These are phyloP conservation scores for Kwoniella bestiolae DNA, from an alignment of 768 basidiomycete species.

Conservation along the genomic window DNA sequence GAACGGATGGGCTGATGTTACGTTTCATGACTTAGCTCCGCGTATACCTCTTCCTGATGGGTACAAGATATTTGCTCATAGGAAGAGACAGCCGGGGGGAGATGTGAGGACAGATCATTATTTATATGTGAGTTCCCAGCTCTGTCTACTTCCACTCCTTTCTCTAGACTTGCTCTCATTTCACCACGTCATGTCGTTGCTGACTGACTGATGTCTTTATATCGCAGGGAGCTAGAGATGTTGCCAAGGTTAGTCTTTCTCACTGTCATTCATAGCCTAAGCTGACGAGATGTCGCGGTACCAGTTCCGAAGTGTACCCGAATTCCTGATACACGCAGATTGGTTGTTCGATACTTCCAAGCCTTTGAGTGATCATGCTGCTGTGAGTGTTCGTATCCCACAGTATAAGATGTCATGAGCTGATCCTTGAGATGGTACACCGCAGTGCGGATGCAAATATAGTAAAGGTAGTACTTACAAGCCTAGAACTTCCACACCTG, in stretches of 20 bases:
- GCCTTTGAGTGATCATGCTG: constrained; percentile 34
- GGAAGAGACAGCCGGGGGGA: constrained; percentile 32
- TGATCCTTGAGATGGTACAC: constrained; percentile 10
- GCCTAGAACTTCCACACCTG: constrained; percentile 9
- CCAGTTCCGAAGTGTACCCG: constrained; percentile 47
- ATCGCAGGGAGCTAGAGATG: not conserved
- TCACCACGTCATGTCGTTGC: no score
- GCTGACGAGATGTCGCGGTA: constrained; percentile 3
- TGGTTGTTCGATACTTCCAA: constrained; percentile 44
- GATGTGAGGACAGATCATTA: constrained; percentile 36
- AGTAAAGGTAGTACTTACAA: constrained; percentile 21
- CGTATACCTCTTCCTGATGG: constrained; percentile 38
- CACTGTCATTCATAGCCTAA: not conserved
- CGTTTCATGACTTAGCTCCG: no score
- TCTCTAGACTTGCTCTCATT: no score
- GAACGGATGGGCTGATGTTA: no score
- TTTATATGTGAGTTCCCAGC: constrained; percentile 36
- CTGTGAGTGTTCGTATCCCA: constrained; percentile 12
- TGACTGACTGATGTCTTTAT: no score
- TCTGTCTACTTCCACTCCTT: no score
- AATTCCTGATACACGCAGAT: constrained; percentile 45
- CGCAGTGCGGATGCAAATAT: constrained; percentile 45
- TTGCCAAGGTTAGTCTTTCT: not conserved
- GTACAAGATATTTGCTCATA: constrained; percentile 45
- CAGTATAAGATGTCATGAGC: not conserved